Conservation (phyloP, 495 filamentous ascomycete species). For the Aspergillus diversus region DNA sequence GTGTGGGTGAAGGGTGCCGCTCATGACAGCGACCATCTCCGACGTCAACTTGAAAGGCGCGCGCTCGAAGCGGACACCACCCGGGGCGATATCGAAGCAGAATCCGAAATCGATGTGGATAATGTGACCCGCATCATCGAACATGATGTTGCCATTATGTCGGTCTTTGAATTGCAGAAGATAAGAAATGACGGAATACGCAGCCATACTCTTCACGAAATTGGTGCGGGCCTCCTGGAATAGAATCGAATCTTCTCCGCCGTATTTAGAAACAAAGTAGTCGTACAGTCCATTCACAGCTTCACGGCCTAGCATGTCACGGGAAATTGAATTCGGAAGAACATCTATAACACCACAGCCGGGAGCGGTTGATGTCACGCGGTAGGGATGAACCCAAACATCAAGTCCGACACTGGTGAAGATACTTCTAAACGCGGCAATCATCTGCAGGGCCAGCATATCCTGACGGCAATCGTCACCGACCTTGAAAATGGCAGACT, state of each 20-base stretch:
- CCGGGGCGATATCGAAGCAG: conserved; percentile 98
- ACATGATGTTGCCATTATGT: conserved; percentile 99
- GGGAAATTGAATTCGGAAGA: conserved; percentile 93
- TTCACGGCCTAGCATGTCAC: conserved; percentile 97
- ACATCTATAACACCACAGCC: conserved; percentile 99
- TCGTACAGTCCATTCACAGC: conserved; percentile 97
- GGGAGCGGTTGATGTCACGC: conserved; percentile 96
- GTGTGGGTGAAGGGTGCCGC: conserved; percentile 62
- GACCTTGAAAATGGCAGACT: conserved; percentile 99
- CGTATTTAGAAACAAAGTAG: conserved; percentile 97
- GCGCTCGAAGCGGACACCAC: conserved; percentile 94
- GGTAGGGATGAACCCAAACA: conserved; percentile 95
- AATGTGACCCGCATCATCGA: conserved; percentile 95
- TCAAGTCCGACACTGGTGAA: conserved; percentile 93
- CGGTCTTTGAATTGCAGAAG: conserved; percentile 98
- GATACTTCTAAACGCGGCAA: conserved; percentile 93
- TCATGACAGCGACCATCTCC: conserved; percentile 99
- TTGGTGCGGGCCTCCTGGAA: conserved; percentile 97
- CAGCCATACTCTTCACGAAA: conserved; percentile 99
- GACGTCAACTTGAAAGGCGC: conserved; percentile 97
- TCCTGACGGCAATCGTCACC: conserved; percentile 98
- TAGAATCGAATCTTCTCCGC: conserved; percentile 86
- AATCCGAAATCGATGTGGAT: conserved; percentile 99
- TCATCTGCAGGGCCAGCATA: conserved; percentile 95
- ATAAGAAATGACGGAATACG: conserved; percentile 98